Base-by-base conservation (phyloP, 345 rosid genomes). In the Camelina hispida region DNA sequence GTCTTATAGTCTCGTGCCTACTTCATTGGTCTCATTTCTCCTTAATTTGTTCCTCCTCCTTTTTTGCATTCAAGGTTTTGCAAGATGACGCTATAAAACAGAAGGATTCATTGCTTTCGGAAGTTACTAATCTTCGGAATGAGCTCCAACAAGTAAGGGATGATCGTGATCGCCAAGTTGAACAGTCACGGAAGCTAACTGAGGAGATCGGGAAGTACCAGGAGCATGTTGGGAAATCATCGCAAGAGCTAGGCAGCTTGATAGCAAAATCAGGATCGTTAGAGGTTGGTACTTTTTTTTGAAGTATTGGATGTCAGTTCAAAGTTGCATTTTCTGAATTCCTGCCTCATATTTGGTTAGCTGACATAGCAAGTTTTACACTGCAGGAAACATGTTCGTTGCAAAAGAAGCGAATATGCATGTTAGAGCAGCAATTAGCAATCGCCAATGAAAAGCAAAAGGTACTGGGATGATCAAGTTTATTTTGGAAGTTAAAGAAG, bases 131-230 rank as follows among this genome's bases (percentile, higher is more conserved):
- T 81, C 87, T 91, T 17, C 81, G 96, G 5, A 87, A 76, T 30
- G 97, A 94, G 64, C 77, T 94, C 56, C 96, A 91, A 78, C 85
- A 84, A 80, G 93, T 87, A 11, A 86, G 96, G 76, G 93, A 84
- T 62, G 97, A 94, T 69, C 91, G 98, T 71, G 98, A 89, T 78
- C 83, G 86, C 37, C 93, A 86, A 55, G 77, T 80, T 7, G 74
- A 63, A n/a, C 88, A 83, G 55, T 87, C 89, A 64, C 86, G 88
- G 62, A 73, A 78, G 50, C 77, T 89, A 50, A 69, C 81, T 32
- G 80, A 82, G 52, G 97, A 89, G 40, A 74, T 87, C 32, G 52
- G 54, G 47, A 89, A 84, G 61, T 83, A 80, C 66, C 82, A 83
- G 76, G 97, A 89, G 80, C 81, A 56, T 69, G 78, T 89, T 0